These are phyloP conservation scores for Galerina sulciceps DNA, from an alignment of 768 basidiomycete genomes.

Conservation along the genomic window DNA sequence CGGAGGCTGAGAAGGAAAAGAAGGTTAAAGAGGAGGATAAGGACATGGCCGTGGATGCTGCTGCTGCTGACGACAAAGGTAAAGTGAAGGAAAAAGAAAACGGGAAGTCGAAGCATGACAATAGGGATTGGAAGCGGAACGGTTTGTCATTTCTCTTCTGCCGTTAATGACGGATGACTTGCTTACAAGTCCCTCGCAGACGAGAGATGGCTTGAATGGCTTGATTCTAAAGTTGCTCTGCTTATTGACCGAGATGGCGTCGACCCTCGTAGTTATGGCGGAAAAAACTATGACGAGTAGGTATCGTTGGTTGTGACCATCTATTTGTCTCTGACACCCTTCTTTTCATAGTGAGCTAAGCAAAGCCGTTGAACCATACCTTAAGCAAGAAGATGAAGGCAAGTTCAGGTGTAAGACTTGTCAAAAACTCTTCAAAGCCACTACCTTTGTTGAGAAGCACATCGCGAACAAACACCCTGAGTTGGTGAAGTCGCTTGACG, in stretches of 20 bases:
- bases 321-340: background rate
- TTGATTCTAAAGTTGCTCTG: constrained; percentile 85
- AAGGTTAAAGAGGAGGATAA: constrained; percentile 47
- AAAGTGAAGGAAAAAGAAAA: constrained; percentile 36
- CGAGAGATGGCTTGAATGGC: constrained; percentile 87
- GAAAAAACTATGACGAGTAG: constrained; percentile 89
- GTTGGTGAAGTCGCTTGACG: constrained; percentile 79
- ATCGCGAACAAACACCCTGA: constrained; percentile 94
- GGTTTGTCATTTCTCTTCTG: constrained; percentile 47
- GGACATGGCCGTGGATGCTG: constrained; percentile 27
- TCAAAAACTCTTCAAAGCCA: constrained; percentile 96
- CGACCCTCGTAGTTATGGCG: constrained; percentile 88
- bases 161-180: constrained; percentile 4
- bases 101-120: constrained; percentile 37
- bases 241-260: constrained; percentile 79
- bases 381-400: constrained; percentile 96
- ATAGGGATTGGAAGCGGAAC: constrained; percentile 59
- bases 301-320: constrained; percentile 10
- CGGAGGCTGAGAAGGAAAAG: constrained; percentile 52
- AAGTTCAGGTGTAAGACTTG: constrained; percentile 98
- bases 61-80: constrained; percentile 40
- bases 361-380: constrained; percentile 74
- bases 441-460: constrained; percentile 97
- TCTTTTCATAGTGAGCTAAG: constrained; percentile 70
- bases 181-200: constrained; percentile 46